Base-by-base conservation (phyloP, 768 basidiomycete species). In the Fistulinella prunicolor region DNA sequence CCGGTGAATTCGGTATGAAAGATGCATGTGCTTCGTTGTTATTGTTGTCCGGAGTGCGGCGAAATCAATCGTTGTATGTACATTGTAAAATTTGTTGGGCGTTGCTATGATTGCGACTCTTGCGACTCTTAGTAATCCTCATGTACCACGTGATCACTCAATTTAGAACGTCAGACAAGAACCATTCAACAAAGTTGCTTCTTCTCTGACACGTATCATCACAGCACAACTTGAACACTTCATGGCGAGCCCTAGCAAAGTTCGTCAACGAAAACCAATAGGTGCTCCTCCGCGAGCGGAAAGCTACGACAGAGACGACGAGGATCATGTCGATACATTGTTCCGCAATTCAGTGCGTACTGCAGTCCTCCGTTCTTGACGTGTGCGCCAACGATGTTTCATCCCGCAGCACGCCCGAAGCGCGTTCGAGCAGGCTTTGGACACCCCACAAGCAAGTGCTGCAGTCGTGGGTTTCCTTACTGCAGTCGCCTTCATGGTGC, bases 401-500 rank as follows among this genome's bases (percentile, higher is more conserved):
- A 46, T 32, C 58, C 76, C 26, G n/a, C 41, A 77, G 86, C 75
- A 69, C 57, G 73, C 75, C 50, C 78, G 83, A 49, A 84, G 83
- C 56, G 70, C 72, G 29, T 63, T 82, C 9, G 87, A 90, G 63
- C 68, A 77, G 52, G 54, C 81, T 40, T 65, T 89, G 38, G 85
- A 89, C 61, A 79, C 82, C 14, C 70, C 72, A 39, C 73, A 75
- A 46, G 84, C 79, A 41, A 90, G 85, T 67, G 70, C 75, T 50
- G 68, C 77, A 22, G 74, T 85, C n/a, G 80, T 87, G 37, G 74
- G 72, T 38, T 59, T 76, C 14, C 74, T 91, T 37, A 93, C 91
- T 17, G 73, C 80, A 3, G 66, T 91, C 42, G 88, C 92, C 19
- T 90, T 94, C 65, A 83, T 82, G 17, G 63, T 93, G 53, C 84